These are phyloP conservation scores for Flaveria sonorensis DNA, from an alignment of 129 eudicot genomes.

Conservation along the genomic window DNA sequence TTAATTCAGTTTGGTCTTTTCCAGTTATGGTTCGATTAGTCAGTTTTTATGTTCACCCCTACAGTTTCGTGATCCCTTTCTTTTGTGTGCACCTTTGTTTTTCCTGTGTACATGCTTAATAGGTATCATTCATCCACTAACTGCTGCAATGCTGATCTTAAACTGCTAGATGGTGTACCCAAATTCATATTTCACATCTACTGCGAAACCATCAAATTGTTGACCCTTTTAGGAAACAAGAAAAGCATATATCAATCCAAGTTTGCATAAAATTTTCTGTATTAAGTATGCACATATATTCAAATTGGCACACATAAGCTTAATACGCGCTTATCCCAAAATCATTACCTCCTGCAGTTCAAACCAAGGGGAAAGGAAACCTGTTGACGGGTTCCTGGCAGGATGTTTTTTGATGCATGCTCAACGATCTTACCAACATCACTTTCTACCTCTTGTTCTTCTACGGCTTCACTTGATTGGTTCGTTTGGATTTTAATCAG, in stretches of 20 bases:
- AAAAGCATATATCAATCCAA: background rate
- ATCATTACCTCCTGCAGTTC: background rate
- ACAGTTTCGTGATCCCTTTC: background rate
- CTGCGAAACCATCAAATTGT: background rate
- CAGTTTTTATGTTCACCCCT: background rate
- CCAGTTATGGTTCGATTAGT: background rate
- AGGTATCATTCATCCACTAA: background rate
- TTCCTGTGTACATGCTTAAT: background rate
- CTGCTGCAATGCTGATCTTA: background rate
- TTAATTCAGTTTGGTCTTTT: background rate
- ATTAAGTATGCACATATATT: background rate
- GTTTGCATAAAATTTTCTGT: background rate
- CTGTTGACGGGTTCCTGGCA: background rate
- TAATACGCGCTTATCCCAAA: background rate
- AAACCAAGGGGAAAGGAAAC: slow-evolving; percentile 9
- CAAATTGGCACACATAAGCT: slow-evolving; percentile 6
- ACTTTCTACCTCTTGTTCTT: slow-evolving; percentile 16
- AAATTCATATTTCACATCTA: background rate
- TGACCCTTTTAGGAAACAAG: background rate
- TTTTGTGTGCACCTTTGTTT: background rate
- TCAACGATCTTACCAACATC: background rate
- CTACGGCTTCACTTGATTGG: background rate
- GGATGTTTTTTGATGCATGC: slow-evolving; percentile 1
- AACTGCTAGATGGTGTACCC: background rate
- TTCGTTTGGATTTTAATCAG: slow-evolving; percentile 3